Evolutionary conservation across 2,329 filamentous ascomycete genomes (phyloP).

Genomic region (Podosphaera leucotricha): DNA sequence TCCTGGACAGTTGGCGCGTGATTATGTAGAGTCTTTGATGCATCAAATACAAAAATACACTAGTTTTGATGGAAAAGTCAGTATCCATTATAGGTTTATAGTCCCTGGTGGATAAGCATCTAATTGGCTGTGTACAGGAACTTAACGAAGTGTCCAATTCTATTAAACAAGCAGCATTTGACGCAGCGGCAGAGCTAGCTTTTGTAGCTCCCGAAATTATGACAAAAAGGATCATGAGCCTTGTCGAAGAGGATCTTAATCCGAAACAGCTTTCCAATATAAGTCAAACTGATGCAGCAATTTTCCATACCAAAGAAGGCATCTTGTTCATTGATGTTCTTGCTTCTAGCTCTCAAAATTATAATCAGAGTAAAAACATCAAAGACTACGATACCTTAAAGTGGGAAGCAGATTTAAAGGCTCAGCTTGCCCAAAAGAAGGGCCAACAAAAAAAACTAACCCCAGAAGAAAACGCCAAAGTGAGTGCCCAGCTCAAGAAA

Average conservation of each 20-base stretch:
- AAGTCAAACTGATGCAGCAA: slow-evolving; percentile 73
- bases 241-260: slow-evolving; percentile 53
- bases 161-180: slow-evolving; percentile 50
- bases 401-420: slow-evolving; percentile 83
- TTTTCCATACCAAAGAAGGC: slow-evolving; percentile 75
- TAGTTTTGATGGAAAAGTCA: slow-evolving; percentile 28
- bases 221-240: slow-evolving; percentile 48
- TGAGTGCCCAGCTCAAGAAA: slow-evolving; percentile 75
- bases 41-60: slow-evolving; percentile 35
- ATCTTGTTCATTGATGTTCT: slow-evolving; percentile 78
- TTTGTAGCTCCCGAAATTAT: slow-evolving; percentile 78
- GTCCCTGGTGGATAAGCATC: background rate
- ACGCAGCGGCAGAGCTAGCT: slow-evolving; percentile 69
- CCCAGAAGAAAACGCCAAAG: slow-evolving; percentile 67
- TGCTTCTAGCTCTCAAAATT: slow-evolving; percentile 50
- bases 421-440: slow-evolving; percentile 79
- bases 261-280: slow-evolving; percentile 43
- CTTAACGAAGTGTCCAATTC: slow-evolving; percentile 16
- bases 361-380: slow-evolving; percentile 59
- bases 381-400: slow-evolving; percentile 93
- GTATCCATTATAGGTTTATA: slow-evolving; percentile 5
- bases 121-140: slow-evolving; percentile 6
- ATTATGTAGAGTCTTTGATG: slow-evolving; percentile 40
- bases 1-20: slow-evolving; percentile 51
- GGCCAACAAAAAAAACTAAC: slow-evolving; percentile 79